These are phyloP conservation scores for Isatis lusitanica DNA, from an alignment of 441 rosid genomes.

Conservation along the genomic window DNA sequence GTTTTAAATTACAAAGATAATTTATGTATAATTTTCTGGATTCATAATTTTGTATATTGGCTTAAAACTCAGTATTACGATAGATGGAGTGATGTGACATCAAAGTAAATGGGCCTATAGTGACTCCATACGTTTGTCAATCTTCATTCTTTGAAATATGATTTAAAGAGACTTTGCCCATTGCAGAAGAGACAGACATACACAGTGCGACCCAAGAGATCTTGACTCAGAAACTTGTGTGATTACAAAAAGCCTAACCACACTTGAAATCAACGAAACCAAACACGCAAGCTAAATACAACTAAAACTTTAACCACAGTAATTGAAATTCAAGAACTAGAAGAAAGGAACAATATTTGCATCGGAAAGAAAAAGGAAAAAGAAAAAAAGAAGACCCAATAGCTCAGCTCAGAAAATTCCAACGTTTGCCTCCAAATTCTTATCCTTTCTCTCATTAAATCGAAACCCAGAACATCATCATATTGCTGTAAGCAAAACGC, in stretches of 20 bases:
- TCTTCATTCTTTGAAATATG: neutral
- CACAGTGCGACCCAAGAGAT: neutral
- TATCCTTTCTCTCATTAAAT: slow-evolving; percentile 7
- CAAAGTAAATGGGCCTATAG: neutral
- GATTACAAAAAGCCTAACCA: slow-evolving; percentile 19
- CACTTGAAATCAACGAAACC: slow-evolving; percentile 10
- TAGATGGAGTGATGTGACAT: neutral
- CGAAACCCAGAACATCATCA: slow-evolving; percentile 8
- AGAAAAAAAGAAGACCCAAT: neutral
- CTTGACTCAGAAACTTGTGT: neutral
- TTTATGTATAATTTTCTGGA: neutral
- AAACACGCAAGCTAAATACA: slow-evolving; percentile 8
- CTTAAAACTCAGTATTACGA: neutral
- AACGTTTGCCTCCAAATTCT: slow-evolving; percentile 30
- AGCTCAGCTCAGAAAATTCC: slow-evolving; percentile 28
- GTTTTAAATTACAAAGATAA: neutral
- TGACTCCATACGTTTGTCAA: neutral
- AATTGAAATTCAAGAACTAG: neutral
- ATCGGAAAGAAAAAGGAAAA: neutral
- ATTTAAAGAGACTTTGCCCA: neutral
- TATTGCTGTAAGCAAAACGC: no score
- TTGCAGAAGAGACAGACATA: neutral
- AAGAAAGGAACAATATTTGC: slow-evolving; percentile 24
- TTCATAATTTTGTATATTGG: neutral
- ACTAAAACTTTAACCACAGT: neutral